Percentiles rank a stretch among this genome's conserved stretches.
Evolutionary conservation across 306 rosid species (phyloP).

Genomic region (Vachellia pachyceras): DNA sequence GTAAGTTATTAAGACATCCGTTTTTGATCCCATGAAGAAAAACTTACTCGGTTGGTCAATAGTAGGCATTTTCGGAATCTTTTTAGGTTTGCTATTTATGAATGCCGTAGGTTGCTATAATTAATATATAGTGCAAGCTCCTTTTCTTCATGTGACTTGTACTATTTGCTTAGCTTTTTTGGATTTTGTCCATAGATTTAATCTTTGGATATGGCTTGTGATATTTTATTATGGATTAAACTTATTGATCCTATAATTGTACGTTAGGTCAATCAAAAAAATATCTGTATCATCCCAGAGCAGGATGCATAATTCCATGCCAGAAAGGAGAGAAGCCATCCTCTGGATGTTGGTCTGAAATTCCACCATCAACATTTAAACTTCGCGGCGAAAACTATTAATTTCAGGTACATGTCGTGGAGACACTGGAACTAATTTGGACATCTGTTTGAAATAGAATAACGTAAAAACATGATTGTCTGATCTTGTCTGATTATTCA

Average conservation of each 20-base stretch:
- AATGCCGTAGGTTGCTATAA: background rate
- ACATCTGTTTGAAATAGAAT: background rate
- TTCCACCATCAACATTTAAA: slow-evolving; percentile 84
- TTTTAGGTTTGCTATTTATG: background rate
- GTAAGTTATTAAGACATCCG: slow-evolving; percentile 54
- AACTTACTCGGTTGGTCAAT: background rate
- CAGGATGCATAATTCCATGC: slow-evolving; percentile 69
- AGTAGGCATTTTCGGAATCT: background rate
- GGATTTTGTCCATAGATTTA: background rate
- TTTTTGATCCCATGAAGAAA: slow-evolving; percentile 14
- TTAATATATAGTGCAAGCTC: background rate
- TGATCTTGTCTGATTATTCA: slow-evolving; percentile 33
- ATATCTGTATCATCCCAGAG: slow-evolving; percentile 65
- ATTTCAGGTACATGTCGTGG: slow-evolving; percentile 68
- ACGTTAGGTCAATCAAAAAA: slow-evolving; percentile 74
- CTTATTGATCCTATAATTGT: slow-evolving; percentile 36
- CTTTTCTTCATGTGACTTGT: background rate
- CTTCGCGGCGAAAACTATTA: slow-evolving; percentile 87
- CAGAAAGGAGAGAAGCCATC: slow-evolving; percentile 63
- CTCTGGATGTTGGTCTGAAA: slow-evolving; percentile 87
- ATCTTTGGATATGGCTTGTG: background rate
- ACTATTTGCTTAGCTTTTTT: background rate
- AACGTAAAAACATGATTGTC: slow-evolving; percentile 10
- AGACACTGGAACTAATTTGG: slow-evolving; percentile 13
- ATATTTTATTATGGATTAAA: slow-evolving; percentile 14